Conservation (phyloP, 805 yeast genomes). For the Barnettozyma populi region DNA sequence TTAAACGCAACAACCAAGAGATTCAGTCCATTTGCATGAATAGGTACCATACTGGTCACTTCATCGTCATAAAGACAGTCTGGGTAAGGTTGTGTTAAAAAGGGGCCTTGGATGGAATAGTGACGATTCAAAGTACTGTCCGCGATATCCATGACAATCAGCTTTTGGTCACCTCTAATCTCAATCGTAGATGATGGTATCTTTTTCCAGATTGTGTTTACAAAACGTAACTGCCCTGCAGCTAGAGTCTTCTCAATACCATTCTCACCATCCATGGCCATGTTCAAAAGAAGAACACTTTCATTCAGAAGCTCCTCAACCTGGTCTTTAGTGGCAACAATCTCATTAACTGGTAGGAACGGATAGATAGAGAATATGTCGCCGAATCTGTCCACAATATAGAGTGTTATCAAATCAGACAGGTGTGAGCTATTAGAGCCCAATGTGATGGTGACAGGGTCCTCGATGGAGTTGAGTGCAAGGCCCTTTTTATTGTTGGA, state of each 20-base stretch:
- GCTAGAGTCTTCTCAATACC: slow-evolving; percentile 3
- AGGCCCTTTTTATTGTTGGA: slow-evolving; percentile 14
- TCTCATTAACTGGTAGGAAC: slow-evolving; percentile 43
- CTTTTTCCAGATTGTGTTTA: slow-evolving; percentile 28
- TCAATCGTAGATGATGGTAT: slow-evolving; percentile 15
- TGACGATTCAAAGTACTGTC: not conserved
- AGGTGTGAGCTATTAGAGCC: slow-evolving; percentile 15
- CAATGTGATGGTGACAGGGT: slow-evolving; percentile 23
- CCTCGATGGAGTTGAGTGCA: slow-evolving; percentile 16
- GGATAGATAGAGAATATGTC: slow-evolving; percentile 61
- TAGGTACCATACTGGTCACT: slow-evolving; percentile 31
- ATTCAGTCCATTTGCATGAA: slow-evolving; percentile 25
- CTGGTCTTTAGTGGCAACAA: slow-evolving; percentile 32
- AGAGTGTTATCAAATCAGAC: slow-evolving; percentile 46
- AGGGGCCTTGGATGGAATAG: slow-evolving; percentile 45
- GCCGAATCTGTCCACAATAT: slow-evolving; percentile 47
- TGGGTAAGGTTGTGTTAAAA: slow-evolving; percentile 49
- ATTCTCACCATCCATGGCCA: slow-evolving; percentile 17
- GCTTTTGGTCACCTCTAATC: slow-evolving; percentile 21
- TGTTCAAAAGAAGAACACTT: slow-evolving; percentile 26
- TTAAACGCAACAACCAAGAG: slow-evolving; percentile 24
- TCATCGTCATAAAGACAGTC: slow-evolving; percentile 42
- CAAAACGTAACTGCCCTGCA: slow-evolving; percentile 34
- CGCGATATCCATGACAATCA: slow-evolving; percentile 19
- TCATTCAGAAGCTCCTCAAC: slow-evolving; percentile 30